Percentiles rank a stretch among this genome's conserved stretches.
Conservation (phyloP, 2,329 filamentous ascomycete species). For the Pestalotiopsis fici region DNA sequence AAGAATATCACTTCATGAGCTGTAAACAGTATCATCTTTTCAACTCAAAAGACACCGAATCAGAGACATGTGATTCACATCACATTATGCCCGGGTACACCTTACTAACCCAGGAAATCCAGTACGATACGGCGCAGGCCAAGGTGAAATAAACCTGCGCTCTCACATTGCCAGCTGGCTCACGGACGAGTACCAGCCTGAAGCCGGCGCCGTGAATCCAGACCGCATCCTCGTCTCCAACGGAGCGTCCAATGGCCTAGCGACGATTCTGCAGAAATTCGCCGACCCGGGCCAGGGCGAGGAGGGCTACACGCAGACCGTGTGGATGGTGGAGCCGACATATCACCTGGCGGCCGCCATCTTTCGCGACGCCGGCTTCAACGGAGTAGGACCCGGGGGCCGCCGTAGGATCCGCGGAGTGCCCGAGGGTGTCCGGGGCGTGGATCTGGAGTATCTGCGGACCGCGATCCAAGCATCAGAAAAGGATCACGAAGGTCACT, state of each 20-base stretch:
- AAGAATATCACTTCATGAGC: too few species aligned
- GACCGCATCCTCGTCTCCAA: constrained; percentile 5
- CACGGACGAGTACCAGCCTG: not conserved
- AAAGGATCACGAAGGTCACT: not conserved
- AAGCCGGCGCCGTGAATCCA: not conserved
- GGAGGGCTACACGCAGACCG: not conserved
- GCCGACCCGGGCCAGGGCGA: not conserved
- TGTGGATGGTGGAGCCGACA: constrained; percentile 10
- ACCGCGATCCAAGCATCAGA: not conserved
- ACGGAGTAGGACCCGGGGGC: not conserved
- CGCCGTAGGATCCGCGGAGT: not conserved
- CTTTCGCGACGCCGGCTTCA: constrained; percentile 7
- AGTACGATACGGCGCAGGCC: not conserved
- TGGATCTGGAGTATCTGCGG: not conserved
- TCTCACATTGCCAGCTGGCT: not conserved
- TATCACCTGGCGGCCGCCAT: constrained; percentile 6
- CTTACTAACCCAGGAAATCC: not conserved
- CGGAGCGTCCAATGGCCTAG: constrained; percentile 4
- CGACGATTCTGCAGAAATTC: constrained; percentile 1
- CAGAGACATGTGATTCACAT: not conserved
- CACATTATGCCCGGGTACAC: not conserved
- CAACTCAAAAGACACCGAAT: not conserved
- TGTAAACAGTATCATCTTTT: not conserved
- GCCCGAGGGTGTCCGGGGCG: constrained; percentile 2
- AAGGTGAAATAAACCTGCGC: not conserved